Evolutionary conservation across 2,329 filamentous ascomycete species (phyloP).

Genomic region (Aspergillus caelatus): DNA sequence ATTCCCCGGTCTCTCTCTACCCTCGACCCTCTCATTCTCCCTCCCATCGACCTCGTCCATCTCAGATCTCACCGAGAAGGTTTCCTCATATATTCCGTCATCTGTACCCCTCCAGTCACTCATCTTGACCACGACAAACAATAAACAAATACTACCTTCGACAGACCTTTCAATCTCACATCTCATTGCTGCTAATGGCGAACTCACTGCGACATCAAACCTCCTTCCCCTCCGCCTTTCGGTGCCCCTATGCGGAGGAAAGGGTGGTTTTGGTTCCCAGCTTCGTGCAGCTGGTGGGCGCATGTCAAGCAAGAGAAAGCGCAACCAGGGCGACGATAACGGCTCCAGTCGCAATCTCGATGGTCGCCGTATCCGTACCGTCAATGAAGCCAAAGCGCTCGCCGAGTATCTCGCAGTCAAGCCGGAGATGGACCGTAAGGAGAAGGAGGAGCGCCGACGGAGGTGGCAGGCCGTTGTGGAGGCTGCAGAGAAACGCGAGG

Average conservation of each 20-base stretch:
- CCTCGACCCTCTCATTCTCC: slow-evolving; percentile 79
- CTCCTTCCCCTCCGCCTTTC: slow-evolving; percentile 83
- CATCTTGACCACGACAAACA: slow-evolving; percentile 79
- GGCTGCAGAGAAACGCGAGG: slow-evolving; percentile 77
- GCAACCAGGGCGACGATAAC: slow-evolving; percentile 78
- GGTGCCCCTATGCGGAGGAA: slow-evolving; percentile 82
- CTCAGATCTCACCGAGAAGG: slow-evolving; percentile 65
- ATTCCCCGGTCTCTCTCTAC: slow-evolving; percentile 79
- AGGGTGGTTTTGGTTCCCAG: slow-evolving; percentile 97
- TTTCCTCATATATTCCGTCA: slow-evolving; percentile 62
- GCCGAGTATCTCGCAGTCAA: slow-evolving; percentile 95
- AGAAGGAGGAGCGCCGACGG: slow-evolving; percentile 79
- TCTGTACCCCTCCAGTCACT: slow-evolving; percentile 60
- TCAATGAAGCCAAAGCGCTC: slow-evolving; percentile 91
- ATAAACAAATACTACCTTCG: slow-evolving; percentile 65
- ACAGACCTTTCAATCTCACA: slow-evolving; percentile 62
- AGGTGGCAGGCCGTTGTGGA: slow-evolving; percentile 90
- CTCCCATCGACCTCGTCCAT: slow-evolving; percentile 67
- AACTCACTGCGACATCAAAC: slow-evolving; percentile 55
- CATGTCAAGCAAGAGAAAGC: slow-evolving; percentile 95
- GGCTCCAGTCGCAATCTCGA: slow-evolving; percentile 92
- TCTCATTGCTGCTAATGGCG: slow-evolving; percentile 51
- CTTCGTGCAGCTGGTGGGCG: slow-evolving; percentile 94
- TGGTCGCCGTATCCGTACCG: slow-evolving; percentile 83
- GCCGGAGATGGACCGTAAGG: slow-evolving; percentile 93